Evolutionary conservation across 495 filamentous ascomycete genomes (phyloP).

Genomic region (Penicillium simplicissimum): DNA sequence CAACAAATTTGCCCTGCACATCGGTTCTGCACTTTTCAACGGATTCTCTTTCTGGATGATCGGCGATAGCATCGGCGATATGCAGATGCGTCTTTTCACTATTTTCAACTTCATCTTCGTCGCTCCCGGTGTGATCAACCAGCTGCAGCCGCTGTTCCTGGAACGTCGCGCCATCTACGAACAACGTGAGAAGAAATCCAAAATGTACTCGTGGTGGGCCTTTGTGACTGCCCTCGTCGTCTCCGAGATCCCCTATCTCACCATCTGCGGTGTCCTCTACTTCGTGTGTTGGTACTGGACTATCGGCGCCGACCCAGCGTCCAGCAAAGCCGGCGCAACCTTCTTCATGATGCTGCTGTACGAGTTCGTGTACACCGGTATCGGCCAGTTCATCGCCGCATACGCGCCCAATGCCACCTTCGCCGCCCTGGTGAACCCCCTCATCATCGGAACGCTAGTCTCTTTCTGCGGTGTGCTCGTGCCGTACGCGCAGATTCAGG

Average conservation of each 20-base stretch:
- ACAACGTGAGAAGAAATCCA: constrained; percentile 51
- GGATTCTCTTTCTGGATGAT: constrained; percentile 47
- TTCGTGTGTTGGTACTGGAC: constrained; percentile 51
- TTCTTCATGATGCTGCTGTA: constrained; percentile 58
- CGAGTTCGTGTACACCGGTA: constrained; percentile 56
- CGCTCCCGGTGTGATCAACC: constrained; percentile 49
- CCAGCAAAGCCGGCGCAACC: constrained; percentile 52
- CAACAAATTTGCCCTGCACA: constrained; percentile 54
- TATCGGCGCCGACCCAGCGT: constrained; percentile 31
- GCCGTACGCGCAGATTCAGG: constrained; percentile 49
- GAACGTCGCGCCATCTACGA: constrained; percentile 55
- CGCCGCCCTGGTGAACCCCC: constrained; percentile 55
- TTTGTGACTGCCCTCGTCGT: constrained; percentile 52
- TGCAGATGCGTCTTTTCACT: constrained; percentile 42
- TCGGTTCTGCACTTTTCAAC: constrained; percentile 41
- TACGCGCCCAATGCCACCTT: constrained; percentile 58
- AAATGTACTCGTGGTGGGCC: constrained; percentile 58
- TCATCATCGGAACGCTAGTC: constrained; percentile 56
- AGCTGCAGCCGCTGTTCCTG: constrained; percentile 56
- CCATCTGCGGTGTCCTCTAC: constrained; percentile 49
- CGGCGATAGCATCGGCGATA: constrained; percentile 28
- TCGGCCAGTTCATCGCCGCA: constrained; percentile 62
- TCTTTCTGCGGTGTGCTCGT: constrained; percentile 55
- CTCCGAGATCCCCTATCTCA: constrained; percentile 55
- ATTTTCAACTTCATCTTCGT: constrained; percentile 56